Conservation (phyloP, 2,329 filamentous ascomycete species). For the Akanthomyces lecanii region DNA sequence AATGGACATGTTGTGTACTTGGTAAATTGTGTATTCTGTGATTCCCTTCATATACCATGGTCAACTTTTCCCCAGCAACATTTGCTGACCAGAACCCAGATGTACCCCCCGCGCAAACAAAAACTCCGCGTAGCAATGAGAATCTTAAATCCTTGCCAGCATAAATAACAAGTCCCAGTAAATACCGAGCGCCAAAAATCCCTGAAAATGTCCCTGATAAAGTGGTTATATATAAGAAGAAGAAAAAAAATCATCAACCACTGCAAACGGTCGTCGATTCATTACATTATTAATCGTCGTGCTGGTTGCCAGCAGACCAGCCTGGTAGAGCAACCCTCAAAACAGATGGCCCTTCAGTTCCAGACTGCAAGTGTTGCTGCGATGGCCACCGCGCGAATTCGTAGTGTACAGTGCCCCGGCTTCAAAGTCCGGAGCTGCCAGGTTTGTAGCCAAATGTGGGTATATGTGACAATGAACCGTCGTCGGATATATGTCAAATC, state of each 20-base stretch:
- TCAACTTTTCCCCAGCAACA: constrained; percentile 11
- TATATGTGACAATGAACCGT: constrained; percentile 4
- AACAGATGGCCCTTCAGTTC: not conserved
- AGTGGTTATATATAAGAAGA: constrained; percentile 5
- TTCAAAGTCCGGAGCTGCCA: not conserved
- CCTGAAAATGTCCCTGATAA: constrained; percentile 6
- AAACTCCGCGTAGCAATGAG: constrained; percentile 9
- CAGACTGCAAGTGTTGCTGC: not conserved
- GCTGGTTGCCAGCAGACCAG: not conserved
- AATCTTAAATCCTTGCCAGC: not conserved
- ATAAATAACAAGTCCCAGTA: not conserved
- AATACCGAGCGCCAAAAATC: not conserved
- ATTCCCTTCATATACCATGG: constrained; percentile 5
- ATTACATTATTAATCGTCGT: constrained; percentile 15
- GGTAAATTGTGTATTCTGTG: constrained; percentile 1
- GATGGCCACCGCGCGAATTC: not conserved
- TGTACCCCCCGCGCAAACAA: not conserved
- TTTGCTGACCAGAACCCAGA: constrained; percentile 5
- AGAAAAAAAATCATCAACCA: not conserved
- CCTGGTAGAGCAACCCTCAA: not conserved
- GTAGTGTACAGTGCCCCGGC: constrained; percentile 13
- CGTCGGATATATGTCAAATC: constrained; percentile 9
- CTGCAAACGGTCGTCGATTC: constrained; percentile 7
- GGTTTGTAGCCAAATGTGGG: constrained; percentile 11
- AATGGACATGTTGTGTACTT: not conserved